Percentiles rank a stretch among this genome's conserved stretches.
These are phyloP conservation scores for Trichoderma virens DNA, from an alignment of 495 filamentous ascomycete species.

Conservation along the genomic window DNA sequence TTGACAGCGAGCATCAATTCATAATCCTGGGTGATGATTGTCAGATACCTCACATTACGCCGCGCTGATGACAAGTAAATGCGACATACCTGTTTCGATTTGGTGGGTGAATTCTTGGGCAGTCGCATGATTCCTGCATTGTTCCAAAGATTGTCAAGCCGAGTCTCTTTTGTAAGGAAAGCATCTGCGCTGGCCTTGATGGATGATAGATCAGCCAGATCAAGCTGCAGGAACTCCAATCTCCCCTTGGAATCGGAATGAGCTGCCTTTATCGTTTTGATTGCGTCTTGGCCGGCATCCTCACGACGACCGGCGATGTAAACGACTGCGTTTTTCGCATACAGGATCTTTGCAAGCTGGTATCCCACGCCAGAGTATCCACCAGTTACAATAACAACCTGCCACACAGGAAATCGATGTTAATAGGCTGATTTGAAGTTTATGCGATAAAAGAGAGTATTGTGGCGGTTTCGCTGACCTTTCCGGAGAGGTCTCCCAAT, in stretches of 20 bases:
- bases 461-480: conserved; percentile 10
- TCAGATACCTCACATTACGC: conserved; percentile 12
- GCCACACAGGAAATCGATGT: background rate
- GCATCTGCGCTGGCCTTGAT: conserved; percentile 14
- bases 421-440: background rate
- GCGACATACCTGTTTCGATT: background rate
- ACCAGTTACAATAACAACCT: conserved; percentile 44
- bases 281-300: conserved; percentile 18
- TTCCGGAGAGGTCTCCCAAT: conserved; percentile 18
- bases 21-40: conserved; percentile 25
- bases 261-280: conserved; percentile 14
- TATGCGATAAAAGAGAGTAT: background rate
- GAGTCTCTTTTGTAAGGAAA: conserved; percentile 17
- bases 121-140: conserved; percentile 30
- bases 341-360: conserved; percentile 37
- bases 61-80: background rate
- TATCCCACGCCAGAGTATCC: conserved; percentile 40
- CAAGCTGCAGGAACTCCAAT: conserved; percentile 21
- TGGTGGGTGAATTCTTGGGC: background rate
- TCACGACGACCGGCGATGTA: conserved; percentile 42
- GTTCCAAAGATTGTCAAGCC: conserved; percentile 21
- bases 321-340: conserved; percentile 35
- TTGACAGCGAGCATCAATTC: conserved; percentile 33
- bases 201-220: conserved; percentile 18
- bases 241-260: conserved; percentile 14